phyloP scores from a whole-genome alignment of 371 early-diverging fungal genomes.

The Apophysomyces sp. region DNA sequence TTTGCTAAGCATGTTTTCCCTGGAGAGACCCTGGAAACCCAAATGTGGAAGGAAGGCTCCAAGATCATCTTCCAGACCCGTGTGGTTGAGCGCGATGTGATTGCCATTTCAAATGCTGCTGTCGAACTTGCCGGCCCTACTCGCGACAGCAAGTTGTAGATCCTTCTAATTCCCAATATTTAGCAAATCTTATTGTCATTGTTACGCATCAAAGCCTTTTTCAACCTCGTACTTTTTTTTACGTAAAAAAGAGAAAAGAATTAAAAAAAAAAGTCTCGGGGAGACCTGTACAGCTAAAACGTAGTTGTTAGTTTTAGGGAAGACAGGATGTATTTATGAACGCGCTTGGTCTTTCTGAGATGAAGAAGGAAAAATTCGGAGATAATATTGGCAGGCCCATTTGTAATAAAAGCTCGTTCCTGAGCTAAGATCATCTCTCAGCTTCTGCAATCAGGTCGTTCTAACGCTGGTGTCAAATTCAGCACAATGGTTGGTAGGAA shows the following conservation, averaged over 20 bases:
- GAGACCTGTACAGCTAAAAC: too few relatives aligned
- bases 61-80: conserved; percentile 91
- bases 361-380: too few relatives aligned
- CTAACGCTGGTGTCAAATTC: too few relatives aligned
- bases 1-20: conserved; percentile 94
- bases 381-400: too few relatives aligned
- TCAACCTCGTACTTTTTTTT: background rate
- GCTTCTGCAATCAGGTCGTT: too few relatives aligned
- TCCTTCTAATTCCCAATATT: background rate
- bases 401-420: too few relatives aligned
- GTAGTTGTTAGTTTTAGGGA: too few relatives aligned
- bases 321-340: too few relatives aligned
- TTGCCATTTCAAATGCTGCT: conserved; percentile 86
- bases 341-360: too few relatives aligned
- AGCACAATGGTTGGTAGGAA: too few relatives aligned
- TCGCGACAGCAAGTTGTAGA: conserved; percentile 48
- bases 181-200: background rate
- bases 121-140: conserved; percentile 60
- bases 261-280: background rate
- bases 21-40: conserved; percentile 95
- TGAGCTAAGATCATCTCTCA: too few relatives aligned
- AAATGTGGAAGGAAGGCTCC: conserved; percentile 91
- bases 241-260: background rate
- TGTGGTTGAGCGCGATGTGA: conserved; percentile 87
- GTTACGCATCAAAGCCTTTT: background rate